A percentile compares a stretch with the other conserved stretches of the same genome.
phyloP scores from a whole-genome alignment of 306 rosid species.

The Carpinus viminea region DNA sequence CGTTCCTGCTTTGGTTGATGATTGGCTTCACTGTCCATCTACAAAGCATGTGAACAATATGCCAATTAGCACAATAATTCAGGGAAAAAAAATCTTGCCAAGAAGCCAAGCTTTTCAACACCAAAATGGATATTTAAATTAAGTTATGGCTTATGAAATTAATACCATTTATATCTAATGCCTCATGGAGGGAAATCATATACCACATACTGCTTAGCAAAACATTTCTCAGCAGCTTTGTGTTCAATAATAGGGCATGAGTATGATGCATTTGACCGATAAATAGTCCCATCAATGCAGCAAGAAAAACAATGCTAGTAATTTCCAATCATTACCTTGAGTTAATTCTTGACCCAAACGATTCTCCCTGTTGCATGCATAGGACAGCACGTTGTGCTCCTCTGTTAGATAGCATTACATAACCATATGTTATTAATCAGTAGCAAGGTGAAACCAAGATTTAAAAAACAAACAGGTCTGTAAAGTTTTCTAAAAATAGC shows the following conservation, averaged over 20 bases:
- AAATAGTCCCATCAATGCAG: neutral
- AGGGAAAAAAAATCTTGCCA: neutral
- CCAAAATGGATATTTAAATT: neutral
- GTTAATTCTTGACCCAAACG: neutral
- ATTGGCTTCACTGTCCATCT: constrained; percentile 62
- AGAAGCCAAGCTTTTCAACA: constrained; percentile 16
- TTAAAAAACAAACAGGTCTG: neutral
- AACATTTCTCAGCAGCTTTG: neutral
- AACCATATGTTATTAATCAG: neutral
- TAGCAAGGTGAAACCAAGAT: neutral
- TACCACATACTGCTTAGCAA: neutral
- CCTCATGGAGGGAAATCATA: neutral
- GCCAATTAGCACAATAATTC: constrained; percentile 1
- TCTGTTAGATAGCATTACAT: neutral
- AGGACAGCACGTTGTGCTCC: neutral
- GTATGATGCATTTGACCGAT: too few species aligned
- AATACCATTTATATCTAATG: neutral
- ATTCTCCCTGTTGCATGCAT: neutral
- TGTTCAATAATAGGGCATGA: neutral
- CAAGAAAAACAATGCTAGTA: too few species aligned
- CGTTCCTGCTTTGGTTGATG: constrained; percentile 74
- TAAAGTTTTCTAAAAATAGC: neutral
- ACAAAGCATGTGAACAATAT: constrained; percentile 21
- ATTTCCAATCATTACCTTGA: neutral
- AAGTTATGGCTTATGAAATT: neutral